Conservation (phyloP, 164 flowering plant genomes). For the Platanus orientalis region DNA sequence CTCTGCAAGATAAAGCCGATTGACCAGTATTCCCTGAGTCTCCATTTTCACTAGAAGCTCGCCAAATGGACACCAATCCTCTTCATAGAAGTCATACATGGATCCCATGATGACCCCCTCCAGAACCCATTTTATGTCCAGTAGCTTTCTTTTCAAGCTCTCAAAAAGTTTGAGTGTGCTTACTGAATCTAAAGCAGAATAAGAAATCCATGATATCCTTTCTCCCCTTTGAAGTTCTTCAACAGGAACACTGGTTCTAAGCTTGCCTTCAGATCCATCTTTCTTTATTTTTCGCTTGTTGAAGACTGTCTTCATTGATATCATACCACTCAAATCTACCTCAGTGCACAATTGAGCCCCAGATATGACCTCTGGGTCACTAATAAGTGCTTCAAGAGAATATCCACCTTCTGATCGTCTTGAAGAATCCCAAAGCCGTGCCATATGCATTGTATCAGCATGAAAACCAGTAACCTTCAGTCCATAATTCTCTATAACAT, state of each 20-base stretch:
- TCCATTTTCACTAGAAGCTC: conserved; percentile 87
- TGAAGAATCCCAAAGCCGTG: conserved; percentile 94
- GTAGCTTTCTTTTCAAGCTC: conserved; percentile 55
- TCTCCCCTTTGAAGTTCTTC: conserved; percentile 84
- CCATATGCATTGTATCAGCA: conserved; percentile 99
- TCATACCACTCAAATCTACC: conserved; percentile 57
- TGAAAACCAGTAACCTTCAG: conserved; percentile 74
- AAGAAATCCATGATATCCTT: conserved; percentile 71
- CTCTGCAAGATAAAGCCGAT: conserved; percentile 70
- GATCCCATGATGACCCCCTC: conserved; percentile 41
- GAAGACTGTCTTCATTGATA: conserved; percentile 88
- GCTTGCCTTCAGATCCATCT: conserved; percentile 89
- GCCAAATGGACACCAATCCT: conserved; percentile 89
- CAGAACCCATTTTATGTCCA: conserved; percentile 37
- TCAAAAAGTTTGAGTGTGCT: conserved; percentile 75
- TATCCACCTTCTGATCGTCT: conserved; percentile 79
- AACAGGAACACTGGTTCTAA: conserved; percentile 58
- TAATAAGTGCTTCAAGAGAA: conserved; percentile 89
- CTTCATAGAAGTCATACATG: conserved; percentile 69
- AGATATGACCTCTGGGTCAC: conserved; percentile 48
- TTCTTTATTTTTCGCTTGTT: conserved; percentile 71
- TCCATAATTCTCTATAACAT: conserved; percentile 81
- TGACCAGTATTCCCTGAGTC: conserved; percentile 92
- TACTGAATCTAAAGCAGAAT: conserved; percentile 84
- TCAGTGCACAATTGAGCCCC: conserved; percentile 7